phyloP scores from a whole-genome alignment of 1,284 basidiomycete genomes.

The Athelia psychrophila region DNA sequence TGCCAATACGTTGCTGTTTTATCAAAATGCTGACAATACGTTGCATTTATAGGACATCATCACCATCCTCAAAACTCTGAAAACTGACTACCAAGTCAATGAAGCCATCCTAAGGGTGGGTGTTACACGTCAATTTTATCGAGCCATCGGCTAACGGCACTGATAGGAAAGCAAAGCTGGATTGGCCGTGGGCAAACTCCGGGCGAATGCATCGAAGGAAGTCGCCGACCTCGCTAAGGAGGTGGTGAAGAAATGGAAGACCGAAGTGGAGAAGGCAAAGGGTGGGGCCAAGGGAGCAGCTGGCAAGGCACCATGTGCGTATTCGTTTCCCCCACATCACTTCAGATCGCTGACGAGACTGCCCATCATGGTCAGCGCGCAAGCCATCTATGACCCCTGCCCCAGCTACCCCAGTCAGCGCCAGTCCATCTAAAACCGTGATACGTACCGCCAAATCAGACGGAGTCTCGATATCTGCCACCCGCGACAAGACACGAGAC shows the following conservation, averaged over 20 bases:
- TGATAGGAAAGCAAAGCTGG: constrained; percentile 87
- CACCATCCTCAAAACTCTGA: constrained; percentile 69
- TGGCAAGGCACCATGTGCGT: constrained; percentile 12
- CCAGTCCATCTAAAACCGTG: constrained; percentile 30
- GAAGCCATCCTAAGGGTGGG: constrained; percentile 87
- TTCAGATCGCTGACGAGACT: constrained; percentile 4
- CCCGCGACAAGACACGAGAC: constrained; percentile 77
- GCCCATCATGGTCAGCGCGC: constrained; percentile 2
- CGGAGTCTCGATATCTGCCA: constrained; percentile 54
- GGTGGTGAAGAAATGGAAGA: constrained; percentile 91
- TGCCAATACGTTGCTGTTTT: constrained; percentile 28
- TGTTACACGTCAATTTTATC: constrained; percentile 32
- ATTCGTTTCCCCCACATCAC: neutral
- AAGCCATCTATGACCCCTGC: constrained; percentile 32
- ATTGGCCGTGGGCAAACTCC: constrained; percentile 88
- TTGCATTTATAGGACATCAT: constrained; percentile 61
- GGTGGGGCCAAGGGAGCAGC: constrained; percentile 19
- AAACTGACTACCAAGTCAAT: constrained; percentile 77
- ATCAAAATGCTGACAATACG: neutral
- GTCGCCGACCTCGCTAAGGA: constrained; percentile 89
- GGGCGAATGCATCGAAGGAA: constrained; percentile 68
- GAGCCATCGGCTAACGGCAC: neutral
- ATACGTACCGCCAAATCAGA: constrained; percentile 69
- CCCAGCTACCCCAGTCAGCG: constrained; percentile 35
- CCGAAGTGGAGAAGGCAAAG: constrained; percentile 80